A percentile compares a stretch with the other conserved stretches of the same genome.
Evolutionary conservation across 1,284 basidiomycete species (phyloP).

Genomic region (Pascua guehoae): DNA sequence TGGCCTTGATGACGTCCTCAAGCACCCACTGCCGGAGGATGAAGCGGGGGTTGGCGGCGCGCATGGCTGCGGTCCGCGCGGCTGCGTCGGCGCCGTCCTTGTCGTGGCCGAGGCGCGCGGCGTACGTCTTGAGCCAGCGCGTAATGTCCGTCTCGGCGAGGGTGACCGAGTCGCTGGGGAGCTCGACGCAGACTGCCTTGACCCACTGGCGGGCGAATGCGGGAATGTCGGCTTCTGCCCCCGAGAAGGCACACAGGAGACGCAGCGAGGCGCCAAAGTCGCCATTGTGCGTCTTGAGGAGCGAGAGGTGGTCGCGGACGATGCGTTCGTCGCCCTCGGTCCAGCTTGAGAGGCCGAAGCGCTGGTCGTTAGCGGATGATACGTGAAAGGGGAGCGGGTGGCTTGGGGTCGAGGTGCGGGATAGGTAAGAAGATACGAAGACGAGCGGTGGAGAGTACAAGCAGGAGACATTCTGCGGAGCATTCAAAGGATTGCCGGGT

Average conservation of each 20-base stretch:
- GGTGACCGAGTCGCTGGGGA: conserved; percentile 53
- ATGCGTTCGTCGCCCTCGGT: conserved; percentile 59
- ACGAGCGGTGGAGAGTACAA: too few relatives aligned
- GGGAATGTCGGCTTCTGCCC: conserved; percentile 42
- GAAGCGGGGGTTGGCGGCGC: conserved; percentile 72
- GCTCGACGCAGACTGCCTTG: conserved; percentile 48
- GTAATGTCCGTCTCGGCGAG: conserved; percentile 54
- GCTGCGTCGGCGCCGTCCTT: conserved; percentile 8
- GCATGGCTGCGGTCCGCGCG: conserved; percentile 42
- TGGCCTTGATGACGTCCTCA: conserved; percentile 75
- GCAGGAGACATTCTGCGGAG: too few relatives aligned
- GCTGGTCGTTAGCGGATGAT: conserved; percentile 49
- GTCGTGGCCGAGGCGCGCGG: conserved; percentile 56
- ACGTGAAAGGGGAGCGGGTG: background rate
- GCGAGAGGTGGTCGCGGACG: conserved; percentile 61
- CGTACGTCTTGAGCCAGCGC: conserved; percentile 67
- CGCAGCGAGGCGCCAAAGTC: conserved; percentile 85
- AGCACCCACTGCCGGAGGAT: conserved; percentile 88
- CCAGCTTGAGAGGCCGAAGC: conserved; percentile 64
- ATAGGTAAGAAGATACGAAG: too few relatives aligned
- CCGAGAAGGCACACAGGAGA: conserved; percentile 61
- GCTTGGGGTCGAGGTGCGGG: too few relatives aligned
- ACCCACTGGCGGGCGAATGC: conserved; percentile 58
- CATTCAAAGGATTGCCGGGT: too few relatives aligned
- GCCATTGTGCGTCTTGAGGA: conserved; percentile 66